Evolutionary conservation across 2,329 filamentous ascomycete genomes (phyloP).

Genomic region (Xylaria multiplex): DNA sequence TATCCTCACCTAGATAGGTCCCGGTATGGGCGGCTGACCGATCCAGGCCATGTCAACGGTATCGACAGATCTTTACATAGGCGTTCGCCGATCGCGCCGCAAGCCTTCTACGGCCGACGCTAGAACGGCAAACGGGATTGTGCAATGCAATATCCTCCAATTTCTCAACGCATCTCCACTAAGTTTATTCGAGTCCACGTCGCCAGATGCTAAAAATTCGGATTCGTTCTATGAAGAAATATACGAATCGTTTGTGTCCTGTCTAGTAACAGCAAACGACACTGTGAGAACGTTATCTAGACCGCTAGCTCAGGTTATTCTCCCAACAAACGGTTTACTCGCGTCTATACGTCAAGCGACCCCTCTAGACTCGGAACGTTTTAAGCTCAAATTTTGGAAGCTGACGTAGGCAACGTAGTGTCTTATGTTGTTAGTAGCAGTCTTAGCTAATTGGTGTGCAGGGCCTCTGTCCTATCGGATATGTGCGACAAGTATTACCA

Average conservation of each 20-base stretch:
- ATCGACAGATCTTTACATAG: constrained; percentile 52
- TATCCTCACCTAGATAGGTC: constrained; percentile 16
- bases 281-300: constrained; percentile 60
- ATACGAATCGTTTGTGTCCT: constrained; percentile 63
- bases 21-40: constrained; percentile 25
- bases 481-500: constrained; percentile 61
- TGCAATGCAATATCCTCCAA: constrained; percentile 64
- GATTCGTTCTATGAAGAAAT: constrained; percentile 57
- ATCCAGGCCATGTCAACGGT: constrained; percentile 53
- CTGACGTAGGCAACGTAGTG: constrained; percentile 56
- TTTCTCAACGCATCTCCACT: constrained; percentile 66
- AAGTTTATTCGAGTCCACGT: constrained; percentile 58
- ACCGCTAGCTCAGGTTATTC: constrained; percentile 60
- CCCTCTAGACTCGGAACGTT: constrained; percentile 51
- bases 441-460: constrained; percentile 41
- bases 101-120: constrained; percentile 54
- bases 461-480: constrained; percentile 57
- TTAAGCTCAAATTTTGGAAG: constrained; percentile 62
- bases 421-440: constrained; percentile 31
- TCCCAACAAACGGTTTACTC: constrained; percentile 53
- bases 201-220: constrained; percentile 49
- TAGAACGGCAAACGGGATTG: constrained; percentile 51
- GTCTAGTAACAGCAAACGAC: constrained; percentile 63
- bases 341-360: constrained; percentile 51
- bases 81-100: constrained; percentile 53